phyloP scores from a whole-genome alignment of 1,139 yeast species.

The Suhomyces choctaworum region DNA sequence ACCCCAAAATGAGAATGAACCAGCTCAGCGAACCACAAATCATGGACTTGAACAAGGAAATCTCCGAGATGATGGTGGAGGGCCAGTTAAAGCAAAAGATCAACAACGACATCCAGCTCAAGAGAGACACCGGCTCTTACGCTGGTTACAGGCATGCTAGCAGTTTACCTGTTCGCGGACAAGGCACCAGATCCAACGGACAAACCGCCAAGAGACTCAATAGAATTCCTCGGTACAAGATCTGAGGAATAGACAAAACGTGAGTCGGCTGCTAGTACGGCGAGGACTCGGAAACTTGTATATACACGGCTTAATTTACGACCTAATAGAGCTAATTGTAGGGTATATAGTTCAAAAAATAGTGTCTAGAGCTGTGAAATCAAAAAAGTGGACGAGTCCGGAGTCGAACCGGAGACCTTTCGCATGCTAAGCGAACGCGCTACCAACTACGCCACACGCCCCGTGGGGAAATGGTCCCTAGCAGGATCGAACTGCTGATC shows the following conservation, averaged over 20 bases:
- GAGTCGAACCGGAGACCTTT: constrained; percentile 90
- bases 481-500: constrained; percentile 43
- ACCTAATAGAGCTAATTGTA: not conserved
- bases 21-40: constrained; percentile 87
- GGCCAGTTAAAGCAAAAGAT: constrained; percentile 80
- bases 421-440: constrained; percentile 92
- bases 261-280: constrained; percentile 3
- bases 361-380: too few species aligned
- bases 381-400: constrained; percentile 72
- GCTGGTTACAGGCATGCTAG: constrained; percentile 88
- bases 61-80: constrained; percentile 80
- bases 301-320: constrained; percentile 3
- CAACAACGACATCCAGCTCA: constrained; percentile 74
- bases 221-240: constrained; percentile 61
- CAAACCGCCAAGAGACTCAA: constrained; percentile 86
- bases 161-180: constrained; percentile 93
- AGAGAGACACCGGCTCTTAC: constrained; percentile 80
- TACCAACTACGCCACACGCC: constrained; percentile 95
- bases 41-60: constrained; percentile 81
- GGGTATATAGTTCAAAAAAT: too few species aligned
- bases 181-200: constrained; percentile 87
- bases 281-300: constrained; percentile 3
- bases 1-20: constrained; percentile 93
- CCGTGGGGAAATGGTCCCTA: constrained; percentile 26
- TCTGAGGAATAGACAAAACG: constrained; percentile 14